Evolutionary conservation across 345 rosid genomes (phyloP).

Genomic region (Aethionema arabicum): DNA sequence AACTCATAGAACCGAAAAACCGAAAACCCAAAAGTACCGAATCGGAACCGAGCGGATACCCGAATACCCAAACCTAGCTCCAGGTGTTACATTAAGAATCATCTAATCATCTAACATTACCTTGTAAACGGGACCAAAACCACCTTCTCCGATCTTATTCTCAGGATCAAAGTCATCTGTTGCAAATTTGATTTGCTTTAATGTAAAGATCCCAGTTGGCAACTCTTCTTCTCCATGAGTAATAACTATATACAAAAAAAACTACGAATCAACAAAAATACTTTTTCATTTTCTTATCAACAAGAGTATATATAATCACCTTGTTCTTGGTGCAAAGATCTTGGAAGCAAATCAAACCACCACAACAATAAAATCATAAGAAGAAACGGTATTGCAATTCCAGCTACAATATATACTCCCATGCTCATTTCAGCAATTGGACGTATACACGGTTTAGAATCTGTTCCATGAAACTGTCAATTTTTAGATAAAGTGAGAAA

Average conservation of each 20-base stretch:
- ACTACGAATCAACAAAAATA: not conserved
- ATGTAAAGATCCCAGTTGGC: constrained; percentile 47
- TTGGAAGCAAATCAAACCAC: constrained; percentile 43
- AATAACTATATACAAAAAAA: constrained; percentile 25
- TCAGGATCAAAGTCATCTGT: constrained; percentile 46
- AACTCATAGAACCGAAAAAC: too few species aligned
- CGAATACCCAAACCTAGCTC: too few species aligned
- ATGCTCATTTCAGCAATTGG: constrained; percentile 19
- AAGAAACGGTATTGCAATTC: constrained; percentile 34
- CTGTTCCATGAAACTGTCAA: constrained; percentile 27
- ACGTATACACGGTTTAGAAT: constrained; percentile 30
- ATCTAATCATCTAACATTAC: constrained; percentile 32
- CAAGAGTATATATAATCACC: constrained; percentile 20
- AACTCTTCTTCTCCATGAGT: constrained; percentile 41
- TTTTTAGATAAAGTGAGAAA: constrained; percentile 17
- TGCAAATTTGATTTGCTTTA: constrained; percentile 55
- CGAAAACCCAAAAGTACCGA: too few species aligned
- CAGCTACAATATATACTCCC: constrained; percentile 29
- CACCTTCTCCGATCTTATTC: constrained; percentile 71
- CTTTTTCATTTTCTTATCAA: constrained; percentile 10
- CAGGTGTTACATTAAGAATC: not conserved
- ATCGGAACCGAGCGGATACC: too few species aligned
- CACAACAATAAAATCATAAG: constrained; percentile 44
- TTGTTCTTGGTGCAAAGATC: constrained; percentile 17
- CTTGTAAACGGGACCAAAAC: constrained; percentile 68